Evolutionary conservation across 148 eudicot genomes (phyloP).

Genomic region (Dysphania ambrosioides): DNA sequence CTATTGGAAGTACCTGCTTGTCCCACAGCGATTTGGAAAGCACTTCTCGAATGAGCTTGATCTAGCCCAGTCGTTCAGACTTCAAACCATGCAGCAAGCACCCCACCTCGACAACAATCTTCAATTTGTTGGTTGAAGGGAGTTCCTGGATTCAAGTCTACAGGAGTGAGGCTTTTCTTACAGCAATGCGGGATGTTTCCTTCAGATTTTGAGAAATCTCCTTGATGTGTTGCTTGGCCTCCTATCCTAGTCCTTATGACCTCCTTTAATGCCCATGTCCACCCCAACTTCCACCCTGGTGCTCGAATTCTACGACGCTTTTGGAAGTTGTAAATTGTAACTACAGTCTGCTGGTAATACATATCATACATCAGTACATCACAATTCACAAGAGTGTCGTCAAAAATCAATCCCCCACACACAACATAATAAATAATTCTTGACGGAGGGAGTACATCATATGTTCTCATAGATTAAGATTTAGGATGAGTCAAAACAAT

Average conservation of each 20-base stretch:
- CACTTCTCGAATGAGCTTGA: constrained; percentile 30
- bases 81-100: constrained; percentile 49
- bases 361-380: not conserved
- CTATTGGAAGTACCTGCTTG: constrained; percentile 39
- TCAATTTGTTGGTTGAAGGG: constrained; percentile 44
- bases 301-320: constrained; percentile 40
- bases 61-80: constrained; percentile 26
- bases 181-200: constrained; percentile 50
- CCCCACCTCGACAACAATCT: constrained; percentile 60
- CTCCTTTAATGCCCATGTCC: constrained; percentile 55
- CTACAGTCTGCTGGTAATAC: constrained; percentile 16
- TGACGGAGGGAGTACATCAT: too few species aligned
- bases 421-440: too few species aligned
- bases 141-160: constrained; percentile 41
- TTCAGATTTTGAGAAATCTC: constrained; percentile 50
- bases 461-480: too few species aligned
- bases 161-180: constrained; percentile 39
- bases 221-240: constrained; percentile 43
- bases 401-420: too few species aligned
- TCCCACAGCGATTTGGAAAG: constrained; percentile 49
- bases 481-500: too few species aligned
- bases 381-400: too few species aligned
- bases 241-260: constrained; percentile 55
- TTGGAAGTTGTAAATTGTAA: constrained; percentile 51
- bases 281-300: constrained; percentile 55